Percentiles rank a stretch among this genome's conserved stretches.
Evolutionary conservation across 257 asterid species (phyloP).

Genomic region (Przewalskia tangutica): DNA sequence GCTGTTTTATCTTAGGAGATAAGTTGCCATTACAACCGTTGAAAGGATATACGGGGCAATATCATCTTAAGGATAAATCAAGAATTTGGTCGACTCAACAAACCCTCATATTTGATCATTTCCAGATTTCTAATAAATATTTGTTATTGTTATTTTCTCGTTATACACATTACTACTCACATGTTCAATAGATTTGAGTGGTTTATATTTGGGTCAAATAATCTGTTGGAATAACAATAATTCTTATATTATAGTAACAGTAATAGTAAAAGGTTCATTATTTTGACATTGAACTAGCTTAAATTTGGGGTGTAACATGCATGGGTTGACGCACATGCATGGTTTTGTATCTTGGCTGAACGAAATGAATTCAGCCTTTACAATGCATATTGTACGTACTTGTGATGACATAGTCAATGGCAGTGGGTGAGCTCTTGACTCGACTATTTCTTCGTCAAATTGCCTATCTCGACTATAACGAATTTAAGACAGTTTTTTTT

Average conservation of each 20-base stretch:
- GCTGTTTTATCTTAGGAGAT: no score
- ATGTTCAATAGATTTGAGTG: not conserved
- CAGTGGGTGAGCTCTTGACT: not conserved
- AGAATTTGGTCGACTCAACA: no score
- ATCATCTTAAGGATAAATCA: no score
- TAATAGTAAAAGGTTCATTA: not conserved
- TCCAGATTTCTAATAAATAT: no score
- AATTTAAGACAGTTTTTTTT: no score
- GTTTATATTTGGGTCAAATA: not conserved
- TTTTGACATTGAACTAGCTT: not conserved
- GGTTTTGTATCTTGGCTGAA: not conserved
- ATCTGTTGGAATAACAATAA: not conserved
- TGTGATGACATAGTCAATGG: not conserved
- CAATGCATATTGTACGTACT: not conserved
- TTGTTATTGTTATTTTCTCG: no score
- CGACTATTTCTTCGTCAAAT: not conserved
- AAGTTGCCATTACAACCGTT: no score
- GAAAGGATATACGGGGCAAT: no score
- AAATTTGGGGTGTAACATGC: not conserved
- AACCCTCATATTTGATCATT: no score
- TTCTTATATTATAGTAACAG: not conserved
- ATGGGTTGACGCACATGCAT: not conserved
- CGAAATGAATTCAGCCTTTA: not conserved
- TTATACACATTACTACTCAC: no score
- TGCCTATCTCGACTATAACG: not conserved